Base-by-base conservation (phyloP, 2,329 filamentous ascomycete genomes). In the Cladosporium sp. region DNA sequence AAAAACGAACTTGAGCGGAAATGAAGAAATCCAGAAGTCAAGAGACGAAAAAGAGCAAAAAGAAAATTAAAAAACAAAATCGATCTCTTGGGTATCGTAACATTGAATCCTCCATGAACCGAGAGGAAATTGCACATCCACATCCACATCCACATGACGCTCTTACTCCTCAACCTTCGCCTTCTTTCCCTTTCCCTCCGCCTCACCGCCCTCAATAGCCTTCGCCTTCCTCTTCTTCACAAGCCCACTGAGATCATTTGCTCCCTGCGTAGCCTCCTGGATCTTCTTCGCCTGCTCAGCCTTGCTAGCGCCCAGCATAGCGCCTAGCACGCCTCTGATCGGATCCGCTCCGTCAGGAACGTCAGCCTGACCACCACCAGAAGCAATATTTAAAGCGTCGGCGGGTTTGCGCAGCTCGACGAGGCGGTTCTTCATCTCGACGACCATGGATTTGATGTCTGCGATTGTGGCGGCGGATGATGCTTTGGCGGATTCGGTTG, bases 401-500 rank as follows among this genome's bases (percentile, higher is more conserved):
- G 84, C 84, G 3, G 86, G 84, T 59, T 82, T 82, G 59, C 83
- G 83, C 36, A 93, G 81, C 59, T 94, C 90, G 43, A 82, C 75
- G 36, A 93, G 83, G 81, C 89, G 80, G 70, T 87, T 83, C 75
- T 91, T 86, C 84, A 94, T 90, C 65, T 94, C 90, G 55, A 82
- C 81, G 50, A 93, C 82, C 64, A 94, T 85, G 61, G 92, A 88
- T 74, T 89, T 89, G 64, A 90, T 88, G 61, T 94, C 88, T 55
- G 79, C 74, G 61, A 94, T 88, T 60, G 83, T 80, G 60, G 89
- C 86, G 67, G 88, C 86, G 30, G 84, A 84, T 58, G 83, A 82
- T 1, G 76, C 61, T 5, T 65, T 61, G 1, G 82, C 80, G 6
- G 92, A 78, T 49, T 86, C 83, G 5, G 85, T 83, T 69, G 90